Base-by-base conservation (phyloP, 2,329 filamentous ascomycete species). In the Aspergillus ochraceus region DNA sequence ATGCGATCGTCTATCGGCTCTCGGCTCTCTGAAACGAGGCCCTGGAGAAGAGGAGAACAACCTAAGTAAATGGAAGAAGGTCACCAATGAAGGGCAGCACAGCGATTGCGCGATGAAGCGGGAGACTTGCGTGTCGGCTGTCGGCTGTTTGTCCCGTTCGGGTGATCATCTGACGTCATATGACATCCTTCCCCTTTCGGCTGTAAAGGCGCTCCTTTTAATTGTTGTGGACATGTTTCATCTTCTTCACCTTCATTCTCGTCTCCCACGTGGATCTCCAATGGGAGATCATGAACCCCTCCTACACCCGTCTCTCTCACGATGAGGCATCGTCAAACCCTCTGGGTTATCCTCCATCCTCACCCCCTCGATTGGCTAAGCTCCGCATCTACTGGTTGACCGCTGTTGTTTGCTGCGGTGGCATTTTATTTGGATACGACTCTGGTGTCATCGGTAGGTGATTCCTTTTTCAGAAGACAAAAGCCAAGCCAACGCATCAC, bases 351-450 rank as follows among this genome's bases (percentile, higher is more conserved):
- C 5, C 22, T 6, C 32, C 22, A 45, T 52, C 52, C 30, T 12
- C 36, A 42, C 47, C 42, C 26, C 24, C 26, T n/a, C 49, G 49
- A 50, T 68, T 68, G 22, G 80, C 80, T 24, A 77, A 71, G 55
- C 64, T 81, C 36, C 74, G 82, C 58, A 80, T 81, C 30, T 85
- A 83, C 67, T 84, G 78, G 77, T 75, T 85, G 10, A 81, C 80
- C 2, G 73, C 73, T 1, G 78, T 84, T 3, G 78, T 83, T 12
- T 85, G 81, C 64, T 79, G 82, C 63, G 82, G 81, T 6, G 82
- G 82, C 0, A 81, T 76, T 10, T 62, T 78, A 6, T 78, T 78
- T 58, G 76, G 76, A 29, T 79, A 78, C 67, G 76, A 79, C 53
- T 78, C 76, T 4, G 76, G 76, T 1, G 74, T 79, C n/a, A 76